Conservation (phyloP, 768 basidiomycete species). For the Porpolomopsis calyptriformis region DNA sequence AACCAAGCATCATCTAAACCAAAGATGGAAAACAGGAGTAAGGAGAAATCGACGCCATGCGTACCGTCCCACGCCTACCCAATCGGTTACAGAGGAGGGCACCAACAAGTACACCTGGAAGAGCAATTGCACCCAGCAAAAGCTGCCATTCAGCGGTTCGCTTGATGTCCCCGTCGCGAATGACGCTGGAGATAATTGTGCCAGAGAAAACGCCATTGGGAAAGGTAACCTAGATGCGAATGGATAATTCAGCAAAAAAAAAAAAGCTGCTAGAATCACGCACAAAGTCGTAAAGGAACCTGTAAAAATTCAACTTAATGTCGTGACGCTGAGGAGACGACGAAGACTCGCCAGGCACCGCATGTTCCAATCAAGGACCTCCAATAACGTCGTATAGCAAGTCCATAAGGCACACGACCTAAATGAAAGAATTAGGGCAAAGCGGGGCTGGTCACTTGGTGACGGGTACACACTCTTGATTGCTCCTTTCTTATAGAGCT, state of each 20-base stretch:
- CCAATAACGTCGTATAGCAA: slow-evolving; percentile 59
- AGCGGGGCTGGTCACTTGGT: background rate
- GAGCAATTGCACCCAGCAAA: slow-evolving; percentile 47
- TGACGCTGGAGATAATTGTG: slow-evolving; percentile 57
- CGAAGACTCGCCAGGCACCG: slow-evolving; percentile 48
- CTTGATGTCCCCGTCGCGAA: slow-evolving; percentile 44
- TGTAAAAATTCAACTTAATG: slow-evolving; percentile 13
- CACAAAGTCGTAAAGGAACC: slow-evolving; percentile 66
- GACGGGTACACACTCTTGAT: slow-evolving; percentile 41
- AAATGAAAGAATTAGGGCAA: background rate
- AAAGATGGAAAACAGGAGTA: background rate
- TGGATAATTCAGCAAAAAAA: background rate
- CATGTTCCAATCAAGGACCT: slow-evolving; percentile 57
- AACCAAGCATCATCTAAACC: slow-evolving; percentile 53
- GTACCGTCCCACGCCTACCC: slow-evolving; percentile 48
- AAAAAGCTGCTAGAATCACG: slow-evolving; percentile 1
- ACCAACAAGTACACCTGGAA: slow-evolving; percentile 51
- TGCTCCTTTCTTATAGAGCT: slow-evolving; percentile 51
- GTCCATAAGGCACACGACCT: slow-evolving; percentile 50
- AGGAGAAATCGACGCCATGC: slow-evolving; percentile 11
- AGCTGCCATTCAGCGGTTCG: slow-evolving; percentile 59
- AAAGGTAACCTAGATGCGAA: slow-evolving; percentile 42
- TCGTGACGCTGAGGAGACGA: background rate
- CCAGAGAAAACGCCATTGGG: slow-evolving; percentile 64
- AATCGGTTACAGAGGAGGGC: slow-evolving; percentile 30